Base-by-base conservation (phyloP, 148 eudicot genomes). In the Pouteria glomerata region DNA sequence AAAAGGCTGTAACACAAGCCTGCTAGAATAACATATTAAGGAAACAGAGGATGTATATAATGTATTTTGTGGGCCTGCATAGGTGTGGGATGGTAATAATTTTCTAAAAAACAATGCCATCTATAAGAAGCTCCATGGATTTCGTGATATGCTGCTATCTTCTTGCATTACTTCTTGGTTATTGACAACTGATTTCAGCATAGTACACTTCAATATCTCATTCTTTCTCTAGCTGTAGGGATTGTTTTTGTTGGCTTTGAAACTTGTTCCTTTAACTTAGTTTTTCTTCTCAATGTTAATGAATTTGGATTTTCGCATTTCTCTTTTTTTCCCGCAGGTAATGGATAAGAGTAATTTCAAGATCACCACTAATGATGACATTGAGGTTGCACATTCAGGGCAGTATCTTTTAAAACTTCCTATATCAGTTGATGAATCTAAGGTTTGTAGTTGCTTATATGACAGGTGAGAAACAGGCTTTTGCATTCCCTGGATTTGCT, bases 281-380 rank as follows among this genome's bases (percentile, higher is more conserved):
- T n/a, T n/a, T 39, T 39, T 66, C 27, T 66, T 23, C 57, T 6
- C 6, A 16, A 29, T 24, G 8, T 58, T 37, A 44, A 41, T 55
- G 0, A 53, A 72, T 62, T 62, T 44, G 37, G 15, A 10, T 39
- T 51, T 30, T 55, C 64, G 0, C 67, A 42, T 57, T 72, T 15
- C 35, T 63, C 53, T 69, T 60, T 27, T 27, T 59, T 24, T 29
- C 34, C 50, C 71, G 63, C 76, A 93, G 98, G 82, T 93, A 45
- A 89, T 90, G 95, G 90, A 89, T 11, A 93, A 90, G 78, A 93
- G 98, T 81, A 90, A 93, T 79, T 93, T 93, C 76, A 93, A 91
- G 85, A 84, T 94, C 65, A 86, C 89, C 24, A 83, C 85, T 51
- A 81, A 91, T 33, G 97, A 89, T 48, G 98, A 94, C 79, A 88